Conservation (phyloP, 345 rosid genomes). For the Hypericum perforatum region DNA sequence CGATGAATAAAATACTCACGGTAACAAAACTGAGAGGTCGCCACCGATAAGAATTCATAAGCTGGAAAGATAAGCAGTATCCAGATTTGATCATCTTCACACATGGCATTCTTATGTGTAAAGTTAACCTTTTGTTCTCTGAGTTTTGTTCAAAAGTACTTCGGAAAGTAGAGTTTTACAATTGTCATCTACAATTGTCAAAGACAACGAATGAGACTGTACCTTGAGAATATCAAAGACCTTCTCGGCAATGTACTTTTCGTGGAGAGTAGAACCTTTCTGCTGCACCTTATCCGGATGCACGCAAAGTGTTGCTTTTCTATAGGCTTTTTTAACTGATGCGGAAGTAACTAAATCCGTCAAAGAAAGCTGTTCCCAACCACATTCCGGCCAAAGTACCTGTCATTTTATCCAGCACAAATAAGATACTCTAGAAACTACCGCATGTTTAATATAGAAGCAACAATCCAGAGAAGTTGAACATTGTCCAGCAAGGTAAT, state of each 20-base stretch:
- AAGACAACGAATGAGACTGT: conserved; percentile 1
- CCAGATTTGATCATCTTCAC: no score
- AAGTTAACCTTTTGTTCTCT: no score
- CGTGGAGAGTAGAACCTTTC: conserved; percentile 81
- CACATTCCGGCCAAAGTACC: conserved; percentile 93
- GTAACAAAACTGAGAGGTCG: neutral
- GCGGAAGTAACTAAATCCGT: conserved; percentile 80
- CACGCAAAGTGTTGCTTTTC: conserved; percentile 67
- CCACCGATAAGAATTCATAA: neutral
- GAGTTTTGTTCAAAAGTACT: neutral
- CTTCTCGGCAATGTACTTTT: conserved; percentile 87
- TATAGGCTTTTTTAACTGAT: conserved; percentile 79
- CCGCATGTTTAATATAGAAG: neutral
- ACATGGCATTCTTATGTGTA: no score
- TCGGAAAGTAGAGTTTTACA: neutral
- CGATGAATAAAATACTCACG: conserved; percentile 1
- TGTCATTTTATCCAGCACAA: conserved; percentile 23
- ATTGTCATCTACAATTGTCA: neutral
- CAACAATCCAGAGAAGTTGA: conserved; percentile 1
- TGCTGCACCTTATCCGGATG: conserved; percentile 99
- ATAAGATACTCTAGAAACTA: conserved; percentile 3
- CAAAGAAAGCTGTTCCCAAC: conserved; percentile 73
- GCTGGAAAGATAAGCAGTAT: no score
- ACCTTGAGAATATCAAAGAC: conserved; percentile 97
- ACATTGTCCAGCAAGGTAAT: neutral